Percentiles rank a stretch among this genome's conserved stretches.
Conservation (phyloP, 441 rosid species). For the Eruca vesicaria region DNA sequence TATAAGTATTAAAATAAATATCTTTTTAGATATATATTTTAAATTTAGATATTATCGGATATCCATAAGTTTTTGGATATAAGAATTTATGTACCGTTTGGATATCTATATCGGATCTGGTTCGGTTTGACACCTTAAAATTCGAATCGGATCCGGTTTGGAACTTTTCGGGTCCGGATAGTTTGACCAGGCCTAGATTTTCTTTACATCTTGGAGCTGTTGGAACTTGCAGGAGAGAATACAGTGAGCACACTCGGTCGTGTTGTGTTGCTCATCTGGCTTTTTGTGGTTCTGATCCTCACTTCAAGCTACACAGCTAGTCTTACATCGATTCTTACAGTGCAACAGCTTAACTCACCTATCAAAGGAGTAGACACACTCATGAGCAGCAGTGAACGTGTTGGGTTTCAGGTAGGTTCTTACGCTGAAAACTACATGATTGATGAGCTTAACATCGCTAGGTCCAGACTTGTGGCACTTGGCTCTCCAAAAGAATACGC, state of each 20-base stretch:
- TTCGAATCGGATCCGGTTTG: background rate
- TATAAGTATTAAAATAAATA: background rate
- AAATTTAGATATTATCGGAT: too few species aligned
- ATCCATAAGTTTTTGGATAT: too few species aligned
- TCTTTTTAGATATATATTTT: background rate
- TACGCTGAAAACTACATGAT: slow-evolving; percentile 71
- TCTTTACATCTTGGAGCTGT: slow-evolving; percentile 2
- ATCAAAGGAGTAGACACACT: slow-evolving; percentile 82
- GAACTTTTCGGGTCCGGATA: background rate
- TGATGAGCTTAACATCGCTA: slow-evolving; percentile 65
- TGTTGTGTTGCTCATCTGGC: slow-evolving; percentile 80
- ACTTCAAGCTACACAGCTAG: slow-evolving; percentile 98
- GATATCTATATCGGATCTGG: too few species aligned
- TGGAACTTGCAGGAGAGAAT: slow-evolving; percentile 70
- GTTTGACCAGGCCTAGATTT: background rate
- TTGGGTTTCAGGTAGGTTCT: slow-evolving; percentile 85
- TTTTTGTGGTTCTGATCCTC: slow-evolving; percentile 85
- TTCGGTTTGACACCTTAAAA: too few species aligned
- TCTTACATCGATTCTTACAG: slow-evolving; percentile 92
- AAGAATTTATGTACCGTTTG: too few species aligned
- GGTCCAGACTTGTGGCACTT: slow-evolving; percentile 74
- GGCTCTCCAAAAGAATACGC: slow-evolving; percentile 80
- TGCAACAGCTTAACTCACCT: slow-evolving; percentile 84
- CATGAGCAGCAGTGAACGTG: slow-evolving; percentile 44
- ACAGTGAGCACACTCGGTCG: slow-evolving; percentile 85